These are phyloP conservation scores for Chrysochromulina tobinii DNA, from an alignment of 78 protist genomes.

Conservation along the genomic window DNA sequence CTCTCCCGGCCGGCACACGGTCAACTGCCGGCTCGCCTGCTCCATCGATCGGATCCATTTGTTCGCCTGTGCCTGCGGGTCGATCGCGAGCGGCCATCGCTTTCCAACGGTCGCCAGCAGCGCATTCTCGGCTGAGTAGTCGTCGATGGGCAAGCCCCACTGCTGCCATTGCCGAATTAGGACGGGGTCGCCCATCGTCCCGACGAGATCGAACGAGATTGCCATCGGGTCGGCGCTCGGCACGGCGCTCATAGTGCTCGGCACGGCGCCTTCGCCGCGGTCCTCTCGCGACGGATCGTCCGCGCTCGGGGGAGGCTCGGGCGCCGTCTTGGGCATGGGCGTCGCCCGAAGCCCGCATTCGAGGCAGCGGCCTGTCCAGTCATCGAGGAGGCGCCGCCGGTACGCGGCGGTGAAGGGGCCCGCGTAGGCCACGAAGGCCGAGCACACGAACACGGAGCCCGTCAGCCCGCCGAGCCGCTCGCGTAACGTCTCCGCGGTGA, in stretches of 20 bases:
- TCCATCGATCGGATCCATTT: slow-evolving; percentile 71
- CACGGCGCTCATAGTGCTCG: too few relatives aligned
- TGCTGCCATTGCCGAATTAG: slow-evolving; percentile 70
- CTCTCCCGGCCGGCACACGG: too few relatives aligned
- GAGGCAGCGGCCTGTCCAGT: slow-evolving; percentile 39
- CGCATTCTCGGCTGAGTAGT: slow-evolving; percentile 66
- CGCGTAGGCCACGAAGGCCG: slow-evolving; percentile 74
- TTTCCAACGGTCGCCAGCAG: slow-evolving; percentile 40
- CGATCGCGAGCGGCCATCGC: slow-evolving; percentile 84
- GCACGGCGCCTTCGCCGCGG: too few relatives aligned
- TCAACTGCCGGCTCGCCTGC: neutral
- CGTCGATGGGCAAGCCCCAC: slow-evolving; percentile 75
- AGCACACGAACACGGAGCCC: slow-evolving; percentile 73
- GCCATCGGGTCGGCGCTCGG: too few relatives aligned
- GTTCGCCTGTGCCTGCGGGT: slow-evolving; percentile 88
- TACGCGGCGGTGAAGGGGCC: slow-evolving; percentile 74
- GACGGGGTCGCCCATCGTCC: slow-evolving; percentile 59
- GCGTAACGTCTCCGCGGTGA: neutral
- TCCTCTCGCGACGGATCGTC: too few relatives aligned
- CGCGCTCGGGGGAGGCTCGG: too few relatives aligned
- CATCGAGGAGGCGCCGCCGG: slow-evolving; percentile 40
- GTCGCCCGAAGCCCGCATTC: slow-evolving; percentile 35
- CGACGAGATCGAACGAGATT: slow-evolving; percentile 28
- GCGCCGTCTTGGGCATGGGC: neutral
- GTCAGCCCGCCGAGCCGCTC: neutral